Base-by-base conservation (phyloP, 2,329 filamentous ascomycete genomes). In the Pseudogymnoascus pannorum region DNA sequence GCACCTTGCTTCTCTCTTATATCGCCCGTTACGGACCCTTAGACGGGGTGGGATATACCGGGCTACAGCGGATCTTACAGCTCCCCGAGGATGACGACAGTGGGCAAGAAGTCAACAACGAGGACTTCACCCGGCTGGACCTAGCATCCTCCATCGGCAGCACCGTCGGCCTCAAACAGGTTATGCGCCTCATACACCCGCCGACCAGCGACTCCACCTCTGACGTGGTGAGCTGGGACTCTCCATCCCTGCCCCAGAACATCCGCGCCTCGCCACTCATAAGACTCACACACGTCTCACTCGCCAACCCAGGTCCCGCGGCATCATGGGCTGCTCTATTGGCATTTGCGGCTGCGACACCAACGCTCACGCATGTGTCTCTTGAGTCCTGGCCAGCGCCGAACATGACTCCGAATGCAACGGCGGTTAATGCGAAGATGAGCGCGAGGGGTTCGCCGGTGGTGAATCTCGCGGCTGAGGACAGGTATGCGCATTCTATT, bases 321-420 rank as follows among this genome's bases (percentile, higher is more conserved):
- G 76, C 77, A 14, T 85, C 83, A 1, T 87, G 84, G 85, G 80
- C 78, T 57, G 81, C 84, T 35, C 77, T 87, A 4, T 73, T 87
- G 22, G 66, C 76, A 1, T 70, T 87, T n/a, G 78, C 82, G 0
- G 70, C 75, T 9, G 82, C 80, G 65, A 70, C 85, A 5, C 77
- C 77, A 0, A 78, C 76, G 12, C 72, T 87, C 38, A 87, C 84
- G 1, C 83, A 87, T 66, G 74, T 87, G 40, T 84, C 79, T 65
- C 75, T 87, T 5, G 82, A 83, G 14, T 81, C 80, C 68, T 87
- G 85, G 85, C 84, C 85, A 1, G 77, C 79, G 58, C 85, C 85
- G 1, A 78, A 77, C 14, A 72, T 84, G n/a, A 83, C 82, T 1
- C 81, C 81, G 7, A 80, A 81, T 65, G 78, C 82, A 5, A 78